Evolutionary conservation across 257 asterid species (phyloP), one percentile per base, ranked within the genome.

Genomic region (Solanum chiquidenum): DNA sequence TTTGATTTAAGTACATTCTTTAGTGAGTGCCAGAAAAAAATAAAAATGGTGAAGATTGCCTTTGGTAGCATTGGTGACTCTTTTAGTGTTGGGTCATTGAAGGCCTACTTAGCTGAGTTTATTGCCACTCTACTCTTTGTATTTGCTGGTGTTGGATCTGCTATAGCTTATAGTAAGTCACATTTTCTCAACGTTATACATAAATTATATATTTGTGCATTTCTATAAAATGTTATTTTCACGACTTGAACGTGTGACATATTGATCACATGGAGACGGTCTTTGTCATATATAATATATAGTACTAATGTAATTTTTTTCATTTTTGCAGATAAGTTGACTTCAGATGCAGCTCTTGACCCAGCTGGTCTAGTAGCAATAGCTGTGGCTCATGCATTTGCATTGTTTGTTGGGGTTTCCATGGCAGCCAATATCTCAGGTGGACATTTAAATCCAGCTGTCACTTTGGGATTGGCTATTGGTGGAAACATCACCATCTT

Each of bases 131-230:
- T 94, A 62, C 94, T 94, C 75, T 94, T 94, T 52, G 95, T 94
- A 82, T 93, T 94, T 62, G 98, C 96, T n/a, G 98, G 98, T n/a
- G 96, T 94, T 90, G 98, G 98, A 80, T 94, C 96, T 11, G 96
- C 96, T 69, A 94, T 94, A 16, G 95, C 98, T 68, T 94, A 86
- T 71, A 89, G 96, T 94, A 91, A 79, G 95, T 79, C 5, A 66
- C 77, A 9, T 49, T 62, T 88, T 33, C 72, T 2, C 7, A 64
- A 64, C 18, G 33, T 64, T 64, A 64, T 64, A 21, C 12, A 21
- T 21, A 60, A 11, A 11, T 64, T 62, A 69, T 69, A 31, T 71
- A 71, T 20, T 4, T 31, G 4, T 44, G 9, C 1, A 27, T 44
- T 44, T 74, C 1, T 20, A 3, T 73, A 34, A 73, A 34, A 73